phyloP scores from a whole-genome alignment of 768 basidiomycete genomes.

The Hydnomerulius pinastri region DNA sequence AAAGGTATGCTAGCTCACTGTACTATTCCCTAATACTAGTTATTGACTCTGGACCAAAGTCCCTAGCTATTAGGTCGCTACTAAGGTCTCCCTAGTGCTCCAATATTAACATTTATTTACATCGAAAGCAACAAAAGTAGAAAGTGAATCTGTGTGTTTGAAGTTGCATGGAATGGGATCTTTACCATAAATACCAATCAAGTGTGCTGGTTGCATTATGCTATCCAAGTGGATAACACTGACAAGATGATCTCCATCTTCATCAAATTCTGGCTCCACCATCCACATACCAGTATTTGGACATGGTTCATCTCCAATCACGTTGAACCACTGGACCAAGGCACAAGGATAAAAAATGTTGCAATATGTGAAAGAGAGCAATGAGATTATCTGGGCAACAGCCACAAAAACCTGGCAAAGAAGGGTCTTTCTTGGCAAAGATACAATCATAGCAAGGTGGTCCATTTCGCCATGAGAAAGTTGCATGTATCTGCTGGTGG shows the following conservation, averaged over 20 bases:
- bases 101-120: conserved; percentile 34
- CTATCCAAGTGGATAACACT: conserved; percentile 23
- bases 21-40: too few relatives aligned
- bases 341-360: conserved; percentile 19
- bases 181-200: conserved; percentile 16
- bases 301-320: conserved; percentile 19
- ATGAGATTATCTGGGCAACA: conserved; percentile 15
- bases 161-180: conserved; percentile 15
- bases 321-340: conserved; percentile 20
- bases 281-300: conserved; percentile 30
- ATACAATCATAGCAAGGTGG: conserved; percentile 21
- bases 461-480: conserved; percentile 16
- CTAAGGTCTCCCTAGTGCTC: too few relatives aligned
- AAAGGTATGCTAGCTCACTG: too few relatives aligned
- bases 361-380: conserved; percentile 22
- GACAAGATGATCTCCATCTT: conserved; percentile 1
- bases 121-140: conserved; percentile 24
- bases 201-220: conserved; percentile 23
- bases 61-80: too few relatives aligned
- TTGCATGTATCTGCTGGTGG: conserved; percentile 19
- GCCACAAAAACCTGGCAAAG: conserved; percentile 22
- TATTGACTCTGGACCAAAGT: too few relatives aligned
- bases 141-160: conserved; percentile 12
- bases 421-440: conserved; percentile 13
- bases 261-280: conserved; percentile 26